Percentiles rank a stretch among this genome's conserved stretches.
Conservation (phyloP, 306 rosid species). For the Prinsepia uniflora region DNA sequence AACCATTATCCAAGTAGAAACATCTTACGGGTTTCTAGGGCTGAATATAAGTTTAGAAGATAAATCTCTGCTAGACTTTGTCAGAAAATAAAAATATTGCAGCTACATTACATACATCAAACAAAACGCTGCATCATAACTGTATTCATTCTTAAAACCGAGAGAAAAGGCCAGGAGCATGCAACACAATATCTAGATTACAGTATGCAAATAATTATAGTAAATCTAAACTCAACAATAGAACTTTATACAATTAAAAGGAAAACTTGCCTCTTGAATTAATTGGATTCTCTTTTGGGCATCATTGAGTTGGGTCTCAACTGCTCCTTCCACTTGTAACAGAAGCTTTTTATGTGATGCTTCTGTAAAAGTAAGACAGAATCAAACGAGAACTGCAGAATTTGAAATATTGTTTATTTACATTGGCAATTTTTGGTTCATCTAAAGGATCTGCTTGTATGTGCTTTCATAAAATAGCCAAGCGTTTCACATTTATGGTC, state of each 20-base stretch:
- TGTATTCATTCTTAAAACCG: conserved; percentile 5
- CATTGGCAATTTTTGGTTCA: background rate
- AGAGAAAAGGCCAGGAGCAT: conserved; percentile 16
- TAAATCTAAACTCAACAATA: conserved; percentile 12
- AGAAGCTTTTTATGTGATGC: conserved; percentile 68
- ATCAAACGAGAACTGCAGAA: conserved; percentile 21
- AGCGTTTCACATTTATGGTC: background rate
- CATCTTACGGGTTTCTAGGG: background rate
- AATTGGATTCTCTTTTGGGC: conserved; percentile 65
- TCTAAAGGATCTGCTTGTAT: background rate
- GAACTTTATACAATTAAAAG: conserved; percentile 10
- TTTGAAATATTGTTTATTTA: background rate
- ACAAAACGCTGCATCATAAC: background rate
- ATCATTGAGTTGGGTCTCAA: conserved; percentile 57
- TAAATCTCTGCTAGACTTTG: background rate
- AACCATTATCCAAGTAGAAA: conserved; percentile 7
- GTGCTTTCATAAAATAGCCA: background rate
- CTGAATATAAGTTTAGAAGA: background rate
- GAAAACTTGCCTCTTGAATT: conserved; percentile 65
- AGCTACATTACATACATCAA: background rate
- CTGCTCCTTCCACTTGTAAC: conserved; percentile 66
- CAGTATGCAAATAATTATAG: conserved; percentile 11
- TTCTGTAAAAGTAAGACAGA: conserved; percentile 42
- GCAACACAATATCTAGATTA: conserved; percentile 26
- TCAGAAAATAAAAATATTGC: background rate